Evolutionary conservation across 2,329 filamentous ascomycete genomes (phyloP).

Genomic region (Colletotrichum simmondsii): DNA sequence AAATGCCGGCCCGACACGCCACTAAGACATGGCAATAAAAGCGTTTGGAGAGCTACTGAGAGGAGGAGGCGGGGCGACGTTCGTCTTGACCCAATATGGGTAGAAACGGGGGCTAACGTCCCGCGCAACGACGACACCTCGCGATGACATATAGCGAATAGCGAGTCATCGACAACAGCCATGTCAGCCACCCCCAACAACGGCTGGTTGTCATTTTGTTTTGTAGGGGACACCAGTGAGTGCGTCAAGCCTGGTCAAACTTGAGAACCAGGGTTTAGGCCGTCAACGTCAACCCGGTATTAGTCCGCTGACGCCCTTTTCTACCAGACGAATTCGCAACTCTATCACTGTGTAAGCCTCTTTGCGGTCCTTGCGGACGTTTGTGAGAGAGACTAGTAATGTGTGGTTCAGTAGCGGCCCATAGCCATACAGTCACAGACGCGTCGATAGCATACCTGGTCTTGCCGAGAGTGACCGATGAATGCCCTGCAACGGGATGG

Average conservation of each 20-base stretch:
- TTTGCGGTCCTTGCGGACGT: no score
- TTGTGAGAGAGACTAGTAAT: background rate
- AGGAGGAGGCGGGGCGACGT: background rate
- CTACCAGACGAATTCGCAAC: background rate
- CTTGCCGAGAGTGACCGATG: background rate
- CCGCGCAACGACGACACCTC: slow-evolving; percentile 20
- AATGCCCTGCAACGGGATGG: background rate
- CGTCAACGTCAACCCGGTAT: background rate
- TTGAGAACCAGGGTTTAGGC: background rate
- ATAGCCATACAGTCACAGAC: background rate
- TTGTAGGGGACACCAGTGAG: background rate
- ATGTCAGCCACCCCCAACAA: background rate
- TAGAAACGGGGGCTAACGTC: slow-evolving; percentile 16
- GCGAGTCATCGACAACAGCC: slow-evolving; percentile 12
- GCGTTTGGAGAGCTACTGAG: background rate
- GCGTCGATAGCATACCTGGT: background rate
- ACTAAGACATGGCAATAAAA: background rate
- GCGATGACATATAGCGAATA: slow-evolving; percentile 28
- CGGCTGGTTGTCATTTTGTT: background rate
- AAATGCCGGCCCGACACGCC: slow-evolving; percentile 32
- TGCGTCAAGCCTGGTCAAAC: background rate
- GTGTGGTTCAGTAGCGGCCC: background rate
- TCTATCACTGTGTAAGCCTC: background rate
- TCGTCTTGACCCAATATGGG: slow-evolving; percentile 9
- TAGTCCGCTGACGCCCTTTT: background rate